Conservation (phyloP, 768 basidiomycete genomes). For the Mycena venus region DNA sequence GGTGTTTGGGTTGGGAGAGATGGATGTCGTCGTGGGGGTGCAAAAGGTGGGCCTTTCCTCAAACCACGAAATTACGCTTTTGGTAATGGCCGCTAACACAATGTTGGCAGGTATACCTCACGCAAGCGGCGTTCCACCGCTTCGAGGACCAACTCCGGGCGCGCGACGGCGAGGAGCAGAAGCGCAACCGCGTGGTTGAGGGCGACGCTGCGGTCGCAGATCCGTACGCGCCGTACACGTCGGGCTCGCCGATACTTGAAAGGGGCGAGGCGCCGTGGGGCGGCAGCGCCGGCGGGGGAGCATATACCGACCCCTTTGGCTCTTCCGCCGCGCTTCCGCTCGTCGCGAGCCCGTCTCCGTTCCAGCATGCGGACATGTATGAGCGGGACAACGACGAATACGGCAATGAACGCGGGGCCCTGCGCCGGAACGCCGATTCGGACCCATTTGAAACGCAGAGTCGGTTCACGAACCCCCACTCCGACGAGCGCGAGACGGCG, state of each 20-base stretch:
- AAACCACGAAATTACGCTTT: no score
- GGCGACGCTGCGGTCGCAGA: constrained; percentile 69
- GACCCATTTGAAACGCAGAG: constrained; percentile 88
- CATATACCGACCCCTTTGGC: constrained; percentile 48
- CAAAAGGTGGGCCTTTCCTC: constrained; percentile 77
- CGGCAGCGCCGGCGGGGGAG: not conserved
- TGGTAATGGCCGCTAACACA: no score
- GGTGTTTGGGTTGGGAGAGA: constrained; percentile 70
- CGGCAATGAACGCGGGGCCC: constrained; percentile 79
- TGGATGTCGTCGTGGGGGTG: constrained; percentile 85
- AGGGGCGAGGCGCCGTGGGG: not conserved
- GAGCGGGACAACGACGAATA: constrained; percentile 82
- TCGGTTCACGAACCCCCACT: constrained; percentile 73
- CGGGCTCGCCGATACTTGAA: constrained; percentile 55
- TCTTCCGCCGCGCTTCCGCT: constrained; percentile 73
- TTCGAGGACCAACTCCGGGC: constrained; percentile 92
- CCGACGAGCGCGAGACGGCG: constrained; percentile 73
- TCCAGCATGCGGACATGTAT: constrained; percentile 82
- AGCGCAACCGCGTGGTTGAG: constrained; percentile 76
- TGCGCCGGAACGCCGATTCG: constrained; percentile 64
- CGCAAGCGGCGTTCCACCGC: constrained; percentile 88
- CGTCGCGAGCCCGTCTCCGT: constrained; percentile 85
- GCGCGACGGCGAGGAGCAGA: constrained; percentile 88
- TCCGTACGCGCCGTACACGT: constrained; percentile 83
- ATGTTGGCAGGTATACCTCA: constrained; percentile 91